Percentiles rank a stretch among this genome's conserved stretches.
phyloP scores from a whole-genome alignment of 2,329 filamentous ascomycete species.

The Pestalotiopsis sp. region DNA sequence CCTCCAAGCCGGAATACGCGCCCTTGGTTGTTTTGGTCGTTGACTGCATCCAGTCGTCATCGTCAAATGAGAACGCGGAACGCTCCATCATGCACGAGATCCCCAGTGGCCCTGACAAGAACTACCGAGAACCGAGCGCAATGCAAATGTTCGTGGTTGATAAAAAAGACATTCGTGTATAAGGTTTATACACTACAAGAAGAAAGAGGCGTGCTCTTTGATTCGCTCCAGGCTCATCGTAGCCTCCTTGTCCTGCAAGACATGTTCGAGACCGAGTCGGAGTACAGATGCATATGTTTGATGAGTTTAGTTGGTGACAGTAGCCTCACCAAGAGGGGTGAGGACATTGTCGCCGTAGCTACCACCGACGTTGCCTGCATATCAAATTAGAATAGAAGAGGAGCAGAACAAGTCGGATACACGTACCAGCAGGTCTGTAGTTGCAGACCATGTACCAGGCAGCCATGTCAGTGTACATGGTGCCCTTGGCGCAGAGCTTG shows the following conservation, averaged over 20 bases:
- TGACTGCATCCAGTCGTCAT: slow-evolving; percentile 16
- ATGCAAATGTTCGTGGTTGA: slow-evolving; percentile 11
- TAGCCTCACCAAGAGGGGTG: slow-evolving; percentile 38
- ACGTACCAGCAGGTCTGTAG: slow-evolving; percentile 74
- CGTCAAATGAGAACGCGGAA: slow-evolving; percentile 13
- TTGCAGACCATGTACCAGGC: slow-evolving; percentile 88
- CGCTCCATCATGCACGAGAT: slow-evolving; percentile 13
- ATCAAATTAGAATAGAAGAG: not conserved
- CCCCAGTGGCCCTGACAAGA: not conserved
- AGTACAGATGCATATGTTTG: not conserved
- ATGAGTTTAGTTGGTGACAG: slow-evolving; percentile 21
- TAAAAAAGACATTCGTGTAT: slow-evolving; percentile 13
- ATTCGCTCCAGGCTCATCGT: slow-evolving; percentile 9
- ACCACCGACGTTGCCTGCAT: slow-evolving; percentile 54
- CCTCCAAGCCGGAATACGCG: slow-evolving; percentile 2
- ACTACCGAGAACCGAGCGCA: not conserved
- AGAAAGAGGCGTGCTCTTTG: slow-evolving; percentile 9
- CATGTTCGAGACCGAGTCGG: slow-evolving; percentile 3
- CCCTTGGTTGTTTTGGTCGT: slow-evolving; percentile 9
- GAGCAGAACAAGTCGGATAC: not conserved
- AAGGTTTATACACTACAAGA: slow-evolving; percentile 15
- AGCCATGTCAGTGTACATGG: slow-evolving; percentile 48
- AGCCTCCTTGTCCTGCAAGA: slow-evolving; percentile 14
- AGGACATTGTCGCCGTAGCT: slow-evolving; percentile 53
- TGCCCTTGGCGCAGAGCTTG: slow-evolving; percentile 54